phyloP scores from a whole-genome alignment of 2,329 filamentous ascomycete species.

The Apiospora marii region DNA sequence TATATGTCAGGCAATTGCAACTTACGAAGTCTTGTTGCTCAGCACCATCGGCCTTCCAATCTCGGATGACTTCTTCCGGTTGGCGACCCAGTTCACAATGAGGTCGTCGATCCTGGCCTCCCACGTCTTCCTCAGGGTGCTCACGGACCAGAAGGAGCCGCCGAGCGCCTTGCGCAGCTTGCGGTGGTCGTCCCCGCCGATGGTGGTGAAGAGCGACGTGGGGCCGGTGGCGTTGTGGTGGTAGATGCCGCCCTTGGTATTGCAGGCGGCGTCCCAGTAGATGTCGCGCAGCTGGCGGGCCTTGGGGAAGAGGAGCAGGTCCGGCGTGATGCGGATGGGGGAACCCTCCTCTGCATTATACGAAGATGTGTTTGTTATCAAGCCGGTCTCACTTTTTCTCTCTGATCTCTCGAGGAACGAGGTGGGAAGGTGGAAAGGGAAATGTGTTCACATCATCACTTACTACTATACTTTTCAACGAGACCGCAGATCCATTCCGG shows the following conservation, averaged over 20 bases:
- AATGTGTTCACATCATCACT: too few relatives aligned
- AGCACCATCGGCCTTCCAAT: conserved; percentile 39
- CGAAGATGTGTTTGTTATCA: too few relatives aligned
- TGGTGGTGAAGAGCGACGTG: conserved; percentile 41
- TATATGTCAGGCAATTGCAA: not conserved
- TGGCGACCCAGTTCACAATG: conserved; percentile 43
- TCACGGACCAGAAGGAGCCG: conserved; percentile 45
- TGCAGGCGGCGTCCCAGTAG: conserved; percentile 47
- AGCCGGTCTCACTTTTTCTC: too few relatives aligned
- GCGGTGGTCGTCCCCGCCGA: conserved; percentile 43
- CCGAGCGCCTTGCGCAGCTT: conserved; percentile 46
- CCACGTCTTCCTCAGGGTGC: conserved; percentile 48
- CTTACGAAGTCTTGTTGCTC: conserved; percentile 45
- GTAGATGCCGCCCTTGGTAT: conserved; percentile 46
- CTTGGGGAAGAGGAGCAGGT: conserved; percentile 46
- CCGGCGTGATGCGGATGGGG: conserved; percentile 48
- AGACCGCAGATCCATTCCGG: conserved; percentile 36
- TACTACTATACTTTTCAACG: conserved; percentile 34
- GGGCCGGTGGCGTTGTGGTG: conserved; percentile 46
- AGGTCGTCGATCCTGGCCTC: conserved; percentile 46
- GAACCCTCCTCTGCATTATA: conserved; percentile 30
- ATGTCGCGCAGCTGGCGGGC: conserved; percentile 47
- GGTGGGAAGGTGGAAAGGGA: too few relatives aligned
- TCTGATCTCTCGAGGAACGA: too few relatives aligned
- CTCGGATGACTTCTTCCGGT: conserved; percentile 41